Conservation (phyloP, 352 stramenopile species). For the Pythium chondricola region DNA sequence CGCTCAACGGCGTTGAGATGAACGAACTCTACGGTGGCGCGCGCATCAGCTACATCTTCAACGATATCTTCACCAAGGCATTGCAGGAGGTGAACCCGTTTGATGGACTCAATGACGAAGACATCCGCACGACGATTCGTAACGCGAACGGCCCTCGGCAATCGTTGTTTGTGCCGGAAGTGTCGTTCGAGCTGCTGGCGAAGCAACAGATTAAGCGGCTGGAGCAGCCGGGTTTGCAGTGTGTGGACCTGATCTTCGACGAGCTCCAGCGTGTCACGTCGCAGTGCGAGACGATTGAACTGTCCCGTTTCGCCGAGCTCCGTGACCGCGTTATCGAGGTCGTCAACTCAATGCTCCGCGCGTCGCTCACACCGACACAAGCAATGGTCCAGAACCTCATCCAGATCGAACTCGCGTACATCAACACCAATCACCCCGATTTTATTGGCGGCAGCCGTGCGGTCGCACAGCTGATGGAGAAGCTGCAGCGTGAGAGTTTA, state of each 20-base stretch:
- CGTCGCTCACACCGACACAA: constrained; percentile 72
- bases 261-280: constrained; percentile 95
- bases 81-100: constrained; percentile 93
- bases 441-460: constrained; percentile 96
- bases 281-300: constrained; percentile 93
- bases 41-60: constrained; percentile 98
- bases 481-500: constrained; percentile 85
- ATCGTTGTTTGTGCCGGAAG: constrained; percentile 98
- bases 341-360: constrained; percentile 85
- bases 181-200: constrained; percentile 98
- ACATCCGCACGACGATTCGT: constrained; percentile 98
- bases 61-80: constrained; percentile 92
- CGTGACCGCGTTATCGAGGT: constrained; percentile 95
- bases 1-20: constrained; percentile 74
- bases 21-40: constrained; percentile 95
- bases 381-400: constrained; percentile 98
- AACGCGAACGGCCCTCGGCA: constrained; percentile 97
- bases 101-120: constrained; percentile 95
- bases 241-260: constrained; percentile 98
- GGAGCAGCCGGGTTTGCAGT: constrained; percentile 94
- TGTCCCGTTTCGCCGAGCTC: constrained; percentile 94
- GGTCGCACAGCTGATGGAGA: constrained; percentile 94
- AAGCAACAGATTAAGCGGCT: constrained; percentile 96
- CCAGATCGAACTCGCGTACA: constrained; percentile 98
- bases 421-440: constrained; percentile 99